Evolutionary conservation across 176 grass and related monocot genomes (phyloP), one percentile per base, ranked within the genome.

Genomic region (Oryza coarctata): DNA sequence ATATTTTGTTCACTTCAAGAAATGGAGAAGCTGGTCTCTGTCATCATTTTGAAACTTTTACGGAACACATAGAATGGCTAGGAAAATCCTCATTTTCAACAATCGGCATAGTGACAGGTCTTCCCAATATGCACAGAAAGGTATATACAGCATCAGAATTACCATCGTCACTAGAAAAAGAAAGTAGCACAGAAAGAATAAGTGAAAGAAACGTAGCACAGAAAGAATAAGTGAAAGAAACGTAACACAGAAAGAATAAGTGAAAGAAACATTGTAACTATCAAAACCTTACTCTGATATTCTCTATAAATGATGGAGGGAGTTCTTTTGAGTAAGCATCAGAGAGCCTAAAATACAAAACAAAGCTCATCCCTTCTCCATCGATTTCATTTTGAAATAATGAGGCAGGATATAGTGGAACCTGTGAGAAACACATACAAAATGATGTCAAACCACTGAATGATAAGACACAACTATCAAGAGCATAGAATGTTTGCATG

Each of bases 381-480:
- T 96, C 93, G 5, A 80, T 91, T 94, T 99, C 97, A 82, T 86
- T 95, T 69, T 99, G 97, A 75, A 99, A 99, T 66, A 99, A 86
- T 77, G 97, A 87, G 85, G 97, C 93, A 9, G 91, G 93, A 87
- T 99, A 99, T 17, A 99, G 63, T 52, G 97, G 97, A 68, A 99
- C 68, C 97, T 99, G 85, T 2, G 45, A 87, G 82, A 89, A 68
- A 60, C 7, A 95, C 52, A 87, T 39, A 38, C 57, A 36, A 82
- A 41, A 13, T 13, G 26, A 43, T 27, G 52, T 72, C 61, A 90
- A 78, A 29, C 36, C 41, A 41, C 41, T n/a, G 9, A 79, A 22
- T 22, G 18, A 77, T 40, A 8, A 52, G 10, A 7, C 2, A 13
- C 55, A 60, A 60, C 52, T 62, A 58, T 28, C 35, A 60, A 17